A percentile compares a stretch with the other conserved stretches of the same genome.
phyloP scores from a whole-genome alignment of 352 stramenopile species.

The Albugo candida region DNA sequence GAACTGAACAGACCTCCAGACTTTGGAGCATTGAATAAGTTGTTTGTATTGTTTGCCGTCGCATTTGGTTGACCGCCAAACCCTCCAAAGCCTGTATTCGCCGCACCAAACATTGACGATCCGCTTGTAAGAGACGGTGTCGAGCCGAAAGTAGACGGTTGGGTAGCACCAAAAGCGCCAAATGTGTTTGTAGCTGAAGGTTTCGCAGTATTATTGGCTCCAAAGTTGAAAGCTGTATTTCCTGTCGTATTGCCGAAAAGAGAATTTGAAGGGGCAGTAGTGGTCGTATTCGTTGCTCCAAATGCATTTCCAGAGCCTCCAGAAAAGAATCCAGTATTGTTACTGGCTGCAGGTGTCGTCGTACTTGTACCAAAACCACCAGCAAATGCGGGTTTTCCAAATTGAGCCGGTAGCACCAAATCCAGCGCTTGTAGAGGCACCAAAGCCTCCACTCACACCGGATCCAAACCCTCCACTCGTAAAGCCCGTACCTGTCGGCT shows the following conservation, averaged over 20 bases:
- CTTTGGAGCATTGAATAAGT: too few relatives aligned
- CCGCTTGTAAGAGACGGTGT: slow-evolving; percentile 4
- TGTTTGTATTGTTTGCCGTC: too few relatives aligned
- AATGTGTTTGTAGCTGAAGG: slow-evolving; percentile 8
- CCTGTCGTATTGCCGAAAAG: slow-evolving; percentile 17
- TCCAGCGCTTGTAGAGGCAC: neutral
- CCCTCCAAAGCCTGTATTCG: slow-evolving; percentile 18
- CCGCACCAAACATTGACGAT: slow-evolving; percentile 13
- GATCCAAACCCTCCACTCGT: slow-evolving; percentile 4
- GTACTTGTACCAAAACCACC: slow-evolving; percentile 22
- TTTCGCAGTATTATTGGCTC: slow-evolving; percentile 10
- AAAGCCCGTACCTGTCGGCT: neutral
- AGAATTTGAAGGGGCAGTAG: slow-evolving; percentile 8
- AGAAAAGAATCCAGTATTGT: slow-evolving; percentile 15
- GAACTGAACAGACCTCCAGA: too few relatives aligned
- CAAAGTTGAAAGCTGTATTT: slow-evolving; percentile 22
- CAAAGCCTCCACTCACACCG: slow-evolving; percentile 1
- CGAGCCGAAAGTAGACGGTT: slow-evolving; percentile 18
- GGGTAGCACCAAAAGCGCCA: too few relatives aligned
- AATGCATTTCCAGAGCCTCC: slow-evolving; percentile 19
- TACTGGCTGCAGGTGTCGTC: slow-evolving; percentile 10
- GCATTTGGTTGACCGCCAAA: slow-evolving; percentile 2
- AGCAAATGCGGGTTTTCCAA: slow-evolving; percentile 5
- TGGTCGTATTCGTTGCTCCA: slow-evolving; percentile 12
- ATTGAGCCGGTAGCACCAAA: slow-evolving; percentile 1